Base-by-base conservation (phyloP, 306 rosid species). In the Dalbergia cochinchinensis region DNA sequence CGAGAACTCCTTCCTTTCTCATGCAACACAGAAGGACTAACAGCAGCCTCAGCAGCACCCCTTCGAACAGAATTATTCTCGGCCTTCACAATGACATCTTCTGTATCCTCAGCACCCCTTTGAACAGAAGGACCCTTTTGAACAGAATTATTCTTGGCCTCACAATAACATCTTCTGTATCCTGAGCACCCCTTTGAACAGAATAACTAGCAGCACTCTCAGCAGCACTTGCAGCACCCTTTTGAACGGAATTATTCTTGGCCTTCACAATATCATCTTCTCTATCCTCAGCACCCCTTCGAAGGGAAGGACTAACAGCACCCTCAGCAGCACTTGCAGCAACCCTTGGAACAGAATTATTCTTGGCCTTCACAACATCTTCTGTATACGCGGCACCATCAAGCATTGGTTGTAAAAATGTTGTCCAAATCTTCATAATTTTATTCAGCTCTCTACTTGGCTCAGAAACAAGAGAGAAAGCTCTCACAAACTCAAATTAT, bases 251-350 rank as follows among this genome's bases (percentile, higher is more conserved):
- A 88, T 83, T 72, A 67, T 61, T 74, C 67, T 87, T 88, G 26
- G 86, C 83, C 81, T 91, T 85, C 74, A 86, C 83, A 26, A 26
- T 26, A 26, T 1, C 31, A 57, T 80, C 91, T 82, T 88, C 97
- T 6, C 91, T 88, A 86, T 91, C 94, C 73, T 91, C 97, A 31
- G 88, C 77, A 78, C 88, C 92, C 99, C 99, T 94, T 94, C 66
- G 88, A 87, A 22, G 1, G 67, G 91, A 83, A 85, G 90, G 96
- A 83, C 87, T 90, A 78, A 54, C 79, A 73, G 83, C 92, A 76
- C 87, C 91, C 73, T 81, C 92, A 47, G 68, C 80, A 72, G 87
- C 83, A 67, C 31, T 26, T 26, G 31, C 31, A 26, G 31, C 31
- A 1, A 1, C 31, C 31, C 31, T 26, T 26, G 1, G 5, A 35